Percentiles rank a stretch among this genome's conserved stretches.
Conservation (phyloP, 345 rosid genomes). For the Durio zibethinus region DNA sequence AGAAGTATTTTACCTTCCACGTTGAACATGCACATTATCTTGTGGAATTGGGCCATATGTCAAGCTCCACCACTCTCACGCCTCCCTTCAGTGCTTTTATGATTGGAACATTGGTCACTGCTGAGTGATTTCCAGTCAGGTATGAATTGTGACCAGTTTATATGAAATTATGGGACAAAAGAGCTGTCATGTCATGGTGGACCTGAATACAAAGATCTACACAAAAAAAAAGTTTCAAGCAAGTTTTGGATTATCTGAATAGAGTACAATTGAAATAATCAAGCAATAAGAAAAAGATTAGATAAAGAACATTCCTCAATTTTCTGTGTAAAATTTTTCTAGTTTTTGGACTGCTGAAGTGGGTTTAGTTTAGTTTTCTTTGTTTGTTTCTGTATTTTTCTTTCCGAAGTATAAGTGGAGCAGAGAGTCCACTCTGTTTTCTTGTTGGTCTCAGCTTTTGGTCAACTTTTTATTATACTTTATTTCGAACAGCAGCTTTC, state of each 20-base stretch:
- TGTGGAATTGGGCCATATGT: constrained; percentile 50
- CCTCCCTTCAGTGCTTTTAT: constrained; percentile 68
- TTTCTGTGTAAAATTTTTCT: neutral
- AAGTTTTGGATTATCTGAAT: neutral
- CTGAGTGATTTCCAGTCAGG: constrained; percentile 92
- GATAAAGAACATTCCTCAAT: neutral
- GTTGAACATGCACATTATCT: constrained; percentile 71
- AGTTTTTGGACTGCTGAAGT: neutral
- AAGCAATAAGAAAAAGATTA: neutral
- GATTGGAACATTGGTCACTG: constrained; percentile 85
- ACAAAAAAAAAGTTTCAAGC: no score
- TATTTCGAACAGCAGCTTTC: neutral
- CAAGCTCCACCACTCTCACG: constrained; percentile 90
- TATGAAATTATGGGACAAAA: constrained; percentile 84
- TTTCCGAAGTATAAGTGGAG: neutral
- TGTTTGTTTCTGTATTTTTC: neutral
- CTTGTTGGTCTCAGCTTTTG: neutral
- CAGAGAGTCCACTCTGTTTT: neutral
- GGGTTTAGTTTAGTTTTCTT: neutral
- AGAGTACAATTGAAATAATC: neutral
- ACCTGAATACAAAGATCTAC: constrained; percentile 46
- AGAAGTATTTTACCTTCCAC: constrained; percentile 63
- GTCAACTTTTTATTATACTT: neutral
- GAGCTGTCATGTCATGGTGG: constrained; percentile 80
- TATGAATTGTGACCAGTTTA: constrained; percentile 92